These are phyloP conservation scores for Tagetes patula DNA, from an alignment of 129 eudicot genomes.

Conservation along the genomic window DNA sequence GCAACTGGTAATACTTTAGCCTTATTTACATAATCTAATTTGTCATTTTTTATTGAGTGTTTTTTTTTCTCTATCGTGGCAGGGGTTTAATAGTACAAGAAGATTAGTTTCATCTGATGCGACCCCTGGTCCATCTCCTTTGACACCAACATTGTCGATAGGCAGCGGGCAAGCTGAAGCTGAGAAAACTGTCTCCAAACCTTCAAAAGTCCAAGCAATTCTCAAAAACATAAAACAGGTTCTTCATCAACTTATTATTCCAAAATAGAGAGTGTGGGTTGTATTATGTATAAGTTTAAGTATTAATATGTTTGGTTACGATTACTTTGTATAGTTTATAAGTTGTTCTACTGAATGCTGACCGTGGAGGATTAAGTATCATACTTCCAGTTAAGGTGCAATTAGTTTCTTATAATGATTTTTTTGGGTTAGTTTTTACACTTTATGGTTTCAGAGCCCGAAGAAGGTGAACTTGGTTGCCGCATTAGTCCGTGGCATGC, in stretches of 20 bases:
- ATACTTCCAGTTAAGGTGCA: background rate
- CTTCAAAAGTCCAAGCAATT: constrained; percentile 79
- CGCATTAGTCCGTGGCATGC: constrained; percentile 95
- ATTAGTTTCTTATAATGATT: background rate
- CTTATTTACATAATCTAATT: background rate
- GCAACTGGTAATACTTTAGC: no score
- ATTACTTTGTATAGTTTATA: background rate
- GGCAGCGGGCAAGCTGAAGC: constrained; percentile 64
- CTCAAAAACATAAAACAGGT: constrained; percentile 86
- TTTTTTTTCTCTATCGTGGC: constrained; percentile 30
- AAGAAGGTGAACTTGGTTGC: constrained; percentile 98
- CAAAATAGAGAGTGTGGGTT: background rate
- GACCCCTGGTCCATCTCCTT: constrained; percentile 72
- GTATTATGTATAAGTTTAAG: no score
- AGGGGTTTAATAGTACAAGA: constrained; percentile 81
- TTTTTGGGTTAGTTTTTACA: background rate
- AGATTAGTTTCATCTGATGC: constrained; percentile 69
- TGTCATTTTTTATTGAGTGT: background rate
- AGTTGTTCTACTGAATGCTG: no score
- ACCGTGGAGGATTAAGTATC: no score
- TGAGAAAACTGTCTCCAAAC: constrained; percentile 62
- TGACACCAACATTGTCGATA: constrained; percentile 61
- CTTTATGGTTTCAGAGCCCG: constrained; percentile 68
- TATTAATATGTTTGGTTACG: no score
- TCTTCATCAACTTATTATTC: background rate